Percentiles rank a stretch among this genome's conserved stretches.
These are phyloP conservation scores for Periconia digitata DNA, from an alignment of 2,329 filamentous ascomycete genomes.

Conservation along the genomic window DNA sequence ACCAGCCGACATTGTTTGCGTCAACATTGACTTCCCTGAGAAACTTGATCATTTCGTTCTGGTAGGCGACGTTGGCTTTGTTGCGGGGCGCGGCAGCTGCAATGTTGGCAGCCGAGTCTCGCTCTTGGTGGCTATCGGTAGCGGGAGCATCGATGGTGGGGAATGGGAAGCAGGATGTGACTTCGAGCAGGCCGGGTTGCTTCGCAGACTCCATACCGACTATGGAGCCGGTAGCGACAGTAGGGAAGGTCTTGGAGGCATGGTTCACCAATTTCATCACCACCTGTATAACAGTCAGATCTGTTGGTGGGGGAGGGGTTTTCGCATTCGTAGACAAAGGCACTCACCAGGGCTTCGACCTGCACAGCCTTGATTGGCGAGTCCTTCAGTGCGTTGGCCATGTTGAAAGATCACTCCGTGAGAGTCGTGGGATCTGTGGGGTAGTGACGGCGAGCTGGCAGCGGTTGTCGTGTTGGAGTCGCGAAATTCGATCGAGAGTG, in stretches of 20 bases:
- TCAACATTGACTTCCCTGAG: slow-evolving; percentile 97
- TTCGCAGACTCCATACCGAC: slow-evolving; percentile 79
- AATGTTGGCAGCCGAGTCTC: slow-evolving; percentile 52
- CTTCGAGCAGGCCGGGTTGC: slow-evolving; percentile 73
- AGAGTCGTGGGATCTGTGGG: slow-evolving; percentile 6
- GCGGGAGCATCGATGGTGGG: slow-evolving; percentile 74
- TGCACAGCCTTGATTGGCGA: slow-evolving; percentile 79
- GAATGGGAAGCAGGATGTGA: slow-evolving; percentile 96
- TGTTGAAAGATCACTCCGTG: slow-evolving; percentile 18
- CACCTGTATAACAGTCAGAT: slow-evolving; percentile 59
- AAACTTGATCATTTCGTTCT: slow-evolving; percentile 96
- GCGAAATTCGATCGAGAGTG: slow-evolving; percentile 10
- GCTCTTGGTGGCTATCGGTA: slow-evolving; percentile 45
- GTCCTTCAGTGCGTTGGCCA: slow-evolving; percentile 42
- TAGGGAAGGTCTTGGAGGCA: slow-evolving; percentile 84
- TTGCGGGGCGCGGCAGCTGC: slow-evolving; percentile 88
- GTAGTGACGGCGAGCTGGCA: slow-evolving; percentile 2
- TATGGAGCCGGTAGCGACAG: slow-evolving; percentile 83
- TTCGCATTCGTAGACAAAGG: slow-evolving; percentile 26
- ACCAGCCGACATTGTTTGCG: slow-evolving; percentile 97
- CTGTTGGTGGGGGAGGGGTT: slow-evolving; percentile 34
- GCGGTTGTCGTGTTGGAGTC: background rate
- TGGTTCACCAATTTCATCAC: slow-evolving; percentile 99
- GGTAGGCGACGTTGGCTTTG: slow-evolving; percentile 85
- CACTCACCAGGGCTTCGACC: slow-evolving; percentile 86